Percentiles rank a stretch among this genome's conserved stretches.
phyloP scores from a whole-genome alignment of 495 filamentous ascomycete species.

The Neurospora sp. region DNA sequence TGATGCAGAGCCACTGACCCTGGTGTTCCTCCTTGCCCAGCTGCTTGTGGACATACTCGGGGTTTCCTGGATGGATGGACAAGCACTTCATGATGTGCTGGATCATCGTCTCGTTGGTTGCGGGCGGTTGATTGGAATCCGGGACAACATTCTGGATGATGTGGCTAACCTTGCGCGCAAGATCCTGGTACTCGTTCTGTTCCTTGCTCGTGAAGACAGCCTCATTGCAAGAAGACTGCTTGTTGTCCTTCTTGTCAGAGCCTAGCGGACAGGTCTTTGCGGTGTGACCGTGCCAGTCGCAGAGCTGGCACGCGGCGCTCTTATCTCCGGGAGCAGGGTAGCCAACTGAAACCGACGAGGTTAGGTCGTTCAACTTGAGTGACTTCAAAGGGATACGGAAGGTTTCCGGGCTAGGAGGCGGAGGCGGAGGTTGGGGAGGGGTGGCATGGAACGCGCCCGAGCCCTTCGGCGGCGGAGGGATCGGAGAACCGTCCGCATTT shows the following conservation, averaged over 20 bases:
- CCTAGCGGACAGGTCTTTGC: not conserved
- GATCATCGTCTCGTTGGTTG: constrained; percentile 5
- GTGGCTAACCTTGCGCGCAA: not conserved
- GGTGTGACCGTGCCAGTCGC: not conserved
- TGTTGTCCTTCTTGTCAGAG: not conserved
- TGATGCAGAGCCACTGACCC: constrained; percentile 4
- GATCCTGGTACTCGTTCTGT: constrained; percentile 3
- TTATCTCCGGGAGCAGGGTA: not conserved
- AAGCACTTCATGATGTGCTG: constrained; percentile 1
- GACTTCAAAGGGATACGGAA: not conserved
- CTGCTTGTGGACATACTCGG: not conserved
- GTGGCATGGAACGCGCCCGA: not conserved
- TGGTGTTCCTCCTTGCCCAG: not conserved
- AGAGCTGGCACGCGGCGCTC: not conserved
- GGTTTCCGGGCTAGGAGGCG: not conserved
- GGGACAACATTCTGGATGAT: constrained; percentile 1
- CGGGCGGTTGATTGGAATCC: constrained; percentile 3
- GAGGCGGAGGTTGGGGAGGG: not conserved
- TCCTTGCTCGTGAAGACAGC: not conserved
- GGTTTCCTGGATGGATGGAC: not conserved
- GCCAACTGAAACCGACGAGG: not conserved
- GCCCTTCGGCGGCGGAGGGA: not conserved
- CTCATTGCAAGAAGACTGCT: not conserved
- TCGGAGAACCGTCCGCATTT: not conserved
- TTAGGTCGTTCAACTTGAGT: not conserved